A percentile compares a stretch with the other conserved stretches of the same genome.
phyloP scores from a whole-genome alignment of 768 basidiomycete species.

The Leucocoprinus birnbaumii region DNA sequence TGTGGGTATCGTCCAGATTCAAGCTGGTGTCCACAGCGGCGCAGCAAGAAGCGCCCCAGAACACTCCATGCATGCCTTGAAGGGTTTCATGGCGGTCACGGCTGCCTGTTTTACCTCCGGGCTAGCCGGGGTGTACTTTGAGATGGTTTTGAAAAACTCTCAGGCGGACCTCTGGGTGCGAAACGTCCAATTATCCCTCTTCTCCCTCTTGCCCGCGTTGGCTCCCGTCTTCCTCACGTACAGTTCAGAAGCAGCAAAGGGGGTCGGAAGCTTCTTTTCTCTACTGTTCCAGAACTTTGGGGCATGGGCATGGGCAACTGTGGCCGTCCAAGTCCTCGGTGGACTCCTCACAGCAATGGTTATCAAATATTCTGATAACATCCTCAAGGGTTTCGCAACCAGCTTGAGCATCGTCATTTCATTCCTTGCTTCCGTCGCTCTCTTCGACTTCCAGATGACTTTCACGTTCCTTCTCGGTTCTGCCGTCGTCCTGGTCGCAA shows the following conservation, averaged over 20 bases:
- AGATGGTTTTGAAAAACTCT: constrained; percentile 93
- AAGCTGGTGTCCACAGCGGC: constrained; percentile 34
- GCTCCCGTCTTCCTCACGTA: constrained; percentile 68
- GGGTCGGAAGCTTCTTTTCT: constrained; percentile 37
- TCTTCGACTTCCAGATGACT: constrained; percentile 89
- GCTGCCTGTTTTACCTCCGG: constrained; percentile 95
- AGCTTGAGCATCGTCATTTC: constrained; percentile 92
- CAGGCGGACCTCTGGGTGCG: constrained; percentile 93
- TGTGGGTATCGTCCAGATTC: constrained; percentile 87
- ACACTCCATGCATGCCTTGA: constrained; percentile 74
- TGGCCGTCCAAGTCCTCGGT: constrained; percentile 85
- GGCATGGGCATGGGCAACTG: constrained; percentile 89
- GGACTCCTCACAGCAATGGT: constrained; percentile 91
- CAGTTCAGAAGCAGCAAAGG: constrained; percentile 14
- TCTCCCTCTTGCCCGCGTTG: constrained; percentile 88
- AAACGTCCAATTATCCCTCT: constrained; percentile 93
- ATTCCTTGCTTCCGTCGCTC: constrained; percentile 86
- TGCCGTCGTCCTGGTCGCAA: constrained; percentile 79
- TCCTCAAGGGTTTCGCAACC: constrained; percentile 93
- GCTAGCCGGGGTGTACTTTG: constrained; percentile 96
- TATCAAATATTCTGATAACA: constrained; percentile 93
- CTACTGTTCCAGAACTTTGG: constrained; percentile 84
- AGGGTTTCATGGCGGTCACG: constrained; percentile 86
- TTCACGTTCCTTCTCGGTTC: constrained; percentile 85
- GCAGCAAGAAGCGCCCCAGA: constrained; percentile 17